Base-by-base conservation (phyloP, 768 basidiomycete species). In the Pleurotus sapidus region DNA sequence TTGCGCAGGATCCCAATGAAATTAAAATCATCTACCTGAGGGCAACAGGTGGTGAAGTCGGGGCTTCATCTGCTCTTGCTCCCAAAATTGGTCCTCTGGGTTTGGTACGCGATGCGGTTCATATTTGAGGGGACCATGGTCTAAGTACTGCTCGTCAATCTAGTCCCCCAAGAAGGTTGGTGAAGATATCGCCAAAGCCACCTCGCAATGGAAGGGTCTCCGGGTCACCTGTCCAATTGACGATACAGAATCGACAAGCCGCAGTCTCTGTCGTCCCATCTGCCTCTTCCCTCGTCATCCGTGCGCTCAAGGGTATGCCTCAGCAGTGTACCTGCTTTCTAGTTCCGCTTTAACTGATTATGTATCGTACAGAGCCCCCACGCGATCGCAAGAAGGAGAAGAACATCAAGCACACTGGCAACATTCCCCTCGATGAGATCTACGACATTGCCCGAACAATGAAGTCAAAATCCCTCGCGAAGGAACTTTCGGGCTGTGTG, bases 341-440 rank as follows among this genome's bases (percentile, higher is more conserved):
- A n/a, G n/a, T 17, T 59, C 18, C 5, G 6, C 3, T 34, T n/a
- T 12, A 40, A 40, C n/a, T 2, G 15, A 18, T 23, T 14, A 48
- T 43, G 20, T 20, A 20, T 20, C 20, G 20, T 12, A 55, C 71
- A 96, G 96, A 98, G 82, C 95, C 97, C 63, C 94, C 95, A 65
- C 93, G 97, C 68, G 97, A 99, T 79, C 89, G 97, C 63, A 99
- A 99, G 78, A 99, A 99, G 87, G 96, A 99, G 85, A 99, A 99
- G 84, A 99, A 98, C 84, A 97, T 99, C 81, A 98, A 98, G 77
- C 97, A 98, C 84, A 76, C 77, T 61, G 97, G 97, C 59, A 98
- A 98, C 80, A 83, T 99, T 63, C 69, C 94, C 57, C 81, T 98
- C 57, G 94, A 96, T 68, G 93, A 97, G 73, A 94, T 99, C 69